Evolutionary conservation across 1,284 basidiomycete species (phyloP).

Genomic region (Rhodotorula sp.): DNA sequence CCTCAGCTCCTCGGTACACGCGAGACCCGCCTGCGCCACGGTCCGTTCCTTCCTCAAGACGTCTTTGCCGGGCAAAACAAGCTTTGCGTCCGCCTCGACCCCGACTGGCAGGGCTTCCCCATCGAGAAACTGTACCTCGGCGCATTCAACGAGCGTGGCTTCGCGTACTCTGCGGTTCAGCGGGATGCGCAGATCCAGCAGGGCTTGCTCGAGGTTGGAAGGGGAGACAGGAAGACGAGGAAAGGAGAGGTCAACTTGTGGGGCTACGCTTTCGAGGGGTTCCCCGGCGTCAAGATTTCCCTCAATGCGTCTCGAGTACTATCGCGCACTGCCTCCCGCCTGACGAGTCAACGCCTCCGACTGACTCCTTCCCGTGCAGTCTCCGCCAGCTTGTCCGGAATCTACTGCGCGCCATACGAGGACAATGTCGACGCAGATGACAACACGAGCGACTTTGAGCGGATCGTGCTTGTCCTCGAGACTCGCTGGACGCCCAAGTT

Average conservation of each 20-base stretch:
- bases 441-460: background rate
- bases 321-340: too few relatives aligned
- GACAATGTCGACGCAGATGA: background rate
- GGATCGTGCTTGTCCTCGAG: slow-evolving; percentile 3
- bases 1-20: background rate
- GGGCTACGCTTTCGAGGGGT: slow-evolving; percentile 11
- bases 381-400: background rate
- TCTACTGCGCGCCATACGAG: slow-evolving; percentile 3
- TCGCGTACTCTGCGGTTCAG: slow-evolving; percentile 4
- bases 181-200: background rate
- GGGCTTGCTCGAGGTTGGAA: slow-evolving; percentile 1
- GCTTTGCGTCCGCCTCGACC: background rate
- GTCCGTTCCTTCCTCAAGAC: background rate
- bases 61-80: background rate
- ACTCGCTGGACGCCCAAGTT: slow-evolving; percentile 9
- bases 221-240: background rate
- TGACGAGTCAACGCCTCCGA: background rate
- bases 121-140: slow-evolving; percentile 14
- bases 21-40: background rate
- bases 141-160: slow-evolving; percentile 15
- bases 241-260: background rate
- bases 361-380: background rate
- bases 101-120: slow-evolving; percentile 1
- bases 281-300: background rate
- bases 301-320: background rate